Base-by-base conservation (phyloP, 306 rosid species). In the Pyrus bretschneideri region DNA sequence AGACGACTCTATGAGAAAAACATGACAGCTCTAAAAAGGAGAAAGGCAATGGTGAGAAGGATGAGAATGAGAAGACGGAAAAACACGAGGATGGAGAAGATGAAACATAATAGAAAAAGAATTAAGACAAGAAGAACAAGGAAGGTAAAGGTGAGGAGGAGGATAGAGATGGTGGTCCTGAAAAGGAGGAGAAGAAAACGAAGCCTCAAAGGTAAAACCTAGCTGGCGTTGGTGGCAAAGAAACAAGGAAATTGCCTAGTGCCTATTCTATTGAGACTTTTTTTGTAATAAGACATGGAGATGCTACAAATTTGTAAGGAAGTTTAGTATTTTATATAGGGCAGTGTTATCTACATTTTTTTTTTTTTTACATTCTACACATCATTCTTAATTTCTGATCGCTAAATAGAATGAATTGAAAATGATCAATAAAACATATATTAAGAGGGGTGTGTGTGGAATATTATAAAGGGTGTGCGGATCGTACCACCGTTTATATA, bases 1-100 rank as follows among this genome's bases (percentile, higher is more conserved):
- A 72, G 66, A 73, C 76, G 46, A 54, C 57, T 79, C 33, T 72
- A 78, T 14, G 60, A 5, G 81, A 78, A 71, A 74, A 85, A 71
- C 70, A 85, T 5, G 60, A 76, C 7, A n/a, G 65, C 33, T 25
- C 65, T 25, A 60, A 38, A 9, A 73, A 55, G 71, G 42, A 46
- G 21, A 49, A 49, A 17, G 21, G 21, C 55, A 15, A 51, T 3
- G 3, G 18, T 51, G 55, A 17, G 55, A 67, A 67, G 71, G 42
- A 46, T 25, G 42, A 46, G 15, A 78, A 75, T 3, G 64, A 75
- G 3, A 42, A 62, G 45, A 62, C 21, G 14, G 67, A 21, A 14
- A 14, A 64, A 55, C 51, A 21, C 29, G 25, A 58, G 51, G 23
- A 59, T 6, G 72, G 25, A 44, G 75, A 80, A 45, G 66, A 69